Conservation (phyloP, 306 rosid species). For the Begonia peltatifolia region DNA sequence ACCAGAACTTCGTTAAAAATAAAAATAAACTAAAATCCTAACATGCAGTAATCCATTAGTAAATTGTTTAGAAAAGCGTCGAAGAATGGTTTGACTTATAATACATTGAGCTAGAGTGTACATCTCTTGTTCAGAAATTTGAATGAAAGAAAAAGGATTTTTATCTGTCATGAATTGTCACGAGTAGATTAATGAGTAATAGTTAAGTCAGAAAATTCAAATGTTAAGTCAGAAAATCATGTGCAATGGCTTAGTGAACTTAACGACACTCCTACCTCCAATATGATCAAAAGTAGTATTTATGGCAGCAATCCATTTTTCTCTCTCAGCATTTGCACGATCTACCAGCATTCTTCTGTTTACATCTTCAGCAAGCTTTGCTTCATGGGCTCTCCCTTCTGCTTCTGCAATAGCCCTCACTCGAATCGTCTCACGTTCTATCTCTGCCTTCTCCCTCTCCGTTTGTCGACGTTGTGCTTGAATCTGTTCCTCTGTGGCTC, state of each 20-base stretch:
- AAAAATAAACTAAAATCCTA: no score
- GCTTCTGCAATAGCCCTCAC: slow-evolving; percentile 91
- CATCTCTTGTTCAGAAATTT: no score
- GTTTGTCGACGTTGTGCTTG: slow-evolving; percentile 85
- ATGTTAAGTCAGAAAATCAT: no score
- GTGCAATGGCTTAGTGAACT: neutral
- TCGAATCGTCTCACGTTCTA: slow-evolving; percentile 83
- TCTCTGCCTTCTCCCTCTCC: slow-evolving; percentile 88
- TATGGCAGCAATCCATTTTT: slow-evolving; percentile 93
- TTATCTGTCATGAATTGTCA: no score
- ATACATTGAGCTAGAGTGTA: no score
- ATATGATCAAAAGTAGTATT: slow-evolving; percentile 93
- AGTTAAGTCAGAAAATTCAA: no score
- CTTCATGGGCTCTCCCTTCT: slow-evolving; percentile 88
- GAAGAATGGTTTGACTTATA: no score
- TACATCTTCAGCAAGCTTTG: slow-evolving; percentile 80
- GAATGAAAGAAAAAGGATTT: no score
- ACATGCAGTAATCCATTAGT: no score
- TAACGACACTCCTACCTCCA: slow-evolving; percentile 53
- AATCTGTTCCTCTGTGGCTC: slow-evolving; percentile 90
- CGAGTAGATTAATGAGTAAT: no score
- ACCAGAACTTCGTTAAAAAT: no score
- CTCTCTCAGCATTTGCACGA: slow-evolving; percentile 86
- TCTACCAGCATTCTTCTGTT: slow-evolving; percentile 66
- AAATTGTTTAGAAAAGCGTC: no score